A percentile compares a stretch with the other conserved stretches of the same genome.
These are phyloP conservation scores for Fusarium sp. DNA, from an alignment of 2,329 filamentous ascomycete genomes.

Conservation along the genomic window DNA sequence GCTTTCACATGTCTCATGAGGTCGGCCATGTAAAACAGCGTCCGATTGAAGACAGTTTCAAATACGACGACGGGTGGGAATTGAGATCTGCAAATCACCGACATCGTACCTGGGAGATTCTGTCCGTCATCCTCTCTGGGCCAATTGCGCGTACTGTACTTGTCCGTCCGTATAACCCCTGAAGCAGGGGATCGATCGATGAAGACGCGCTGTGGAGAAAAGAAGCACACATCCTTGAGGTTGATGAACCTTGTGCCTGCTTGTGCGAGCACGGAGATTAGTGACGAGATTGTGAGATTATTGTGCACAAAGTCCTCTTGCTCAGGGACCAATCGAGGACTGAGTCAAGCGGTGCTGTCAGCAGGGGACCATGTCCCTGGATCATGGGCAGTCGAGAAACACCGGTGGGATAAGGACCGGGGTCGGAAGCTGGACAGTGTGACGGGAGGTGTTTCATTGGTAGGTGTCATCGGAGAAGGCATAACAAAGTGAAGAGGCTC, in stretches of 20 bases:
- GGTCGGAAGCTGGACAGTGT: neutral
- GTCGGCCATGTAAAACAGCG: slow-evolving; percentile 11
- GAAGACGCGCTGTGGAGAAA: slow-evolving; percentile 3
- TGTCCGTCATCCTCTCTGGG: neutral
- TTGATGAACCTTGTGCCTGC: slow-evolving; percentile 3
- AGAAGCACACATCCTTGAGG: slow-evolving; percentile 16
- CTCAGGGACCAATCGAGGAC: neutral
- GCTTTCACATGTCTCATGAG: slow-evolving; percentile 23
- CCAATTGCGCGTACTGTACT: slow-evolving; percentile 8
- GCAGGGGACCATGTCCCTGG: slow-evolving; percentile 4
- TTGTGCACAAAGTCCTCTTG: slow-evolving; percentile 14
- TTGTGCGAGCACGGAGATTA: slow-evolving; percentile 32
- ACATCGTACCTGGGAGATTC: slow-evolving; percentile 1
- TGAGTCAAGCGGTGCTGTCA: slow-evolving; percentile 5
- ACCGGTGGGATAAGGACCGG: neutral
- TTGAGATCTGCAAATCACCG: slow-evolving; percentile 39
- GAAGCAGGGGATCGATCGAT: slow-evolving; percentile 13
- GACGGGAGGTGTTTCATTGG: slow-evolving; percentile 27
- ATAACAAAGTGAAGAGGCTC: slow-evolving; percentile 16
- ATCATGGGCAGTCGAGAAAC: slow-evolving; percentile 2
- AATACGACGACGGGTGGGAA: slow-evolving; percentile 30
- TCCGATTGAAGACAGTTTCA: slow-evolving; percentile 14
- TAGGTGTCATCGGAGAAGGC: neutral
- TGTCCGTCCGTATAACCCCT: neutral
- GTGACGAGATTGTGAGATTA: slow-evolving; percentile 24